Evolutionary conservation across 345 rosid species (phyloP), one percentile per base, ranked within the genome.

Genomic region (Noccaea caerulescens): DNA sequence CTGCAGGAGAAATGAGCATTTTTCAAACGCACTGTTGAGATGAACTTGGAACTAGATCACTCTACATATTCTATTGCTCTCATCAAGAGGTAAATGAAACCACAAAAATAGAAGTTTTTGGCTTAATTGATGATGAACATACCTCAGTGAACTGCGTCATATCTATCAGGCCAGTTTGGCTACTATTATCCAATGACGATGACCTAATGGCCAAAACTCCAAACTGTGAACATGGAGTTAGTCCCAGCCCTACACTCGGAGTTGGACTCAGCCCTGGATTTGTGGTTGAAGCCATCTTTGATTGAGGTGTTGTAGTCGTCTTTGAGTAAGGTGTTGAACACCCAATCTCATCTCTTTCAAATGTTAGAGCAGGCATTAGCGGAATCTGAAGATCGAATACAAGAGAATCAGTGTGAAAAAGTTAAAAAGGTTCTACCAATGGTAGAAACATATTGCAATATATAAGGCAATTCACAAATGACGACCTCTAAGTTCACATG

Each of bases 401-500:
- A 30, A 20, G 32, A 54, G 63, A 54, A 41, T 11, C 34, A 60
- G 38, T 3, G 53, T 11, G 47, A 68, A 46, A 38, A 25, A 39
- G 4, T 10, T 10, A 20, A 4, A 39, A 59, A 10, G 3, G 6
- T 3, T 36, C n/a, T 25, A 61, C 39, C 20, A 11, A 25, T 25
- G 56, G 34, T 51, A 39, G 33, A 64, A 16, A 41, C 47, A 41
- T 54, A 13, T 33, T 18, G 63, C 42, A 51, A 27, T 54, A 14
- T 11, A 46, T 45, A 36, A 9, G 27, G 6, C 44, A 68, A 27
- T 45, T 36, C 44, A 61, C 6, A 51, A 67, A 44, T 53, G 30
- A 38, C 44, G 49, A 76, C 79, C 80, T 80, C 13, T 8, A 85
- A 20, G 56, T 58, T 68, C 44, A 77, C 27, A 9, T 62, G 68